Evolutionary conservation across 306 rosid genomes (phyloP).

Genomic region (Vigna nakashimae): DNA sequence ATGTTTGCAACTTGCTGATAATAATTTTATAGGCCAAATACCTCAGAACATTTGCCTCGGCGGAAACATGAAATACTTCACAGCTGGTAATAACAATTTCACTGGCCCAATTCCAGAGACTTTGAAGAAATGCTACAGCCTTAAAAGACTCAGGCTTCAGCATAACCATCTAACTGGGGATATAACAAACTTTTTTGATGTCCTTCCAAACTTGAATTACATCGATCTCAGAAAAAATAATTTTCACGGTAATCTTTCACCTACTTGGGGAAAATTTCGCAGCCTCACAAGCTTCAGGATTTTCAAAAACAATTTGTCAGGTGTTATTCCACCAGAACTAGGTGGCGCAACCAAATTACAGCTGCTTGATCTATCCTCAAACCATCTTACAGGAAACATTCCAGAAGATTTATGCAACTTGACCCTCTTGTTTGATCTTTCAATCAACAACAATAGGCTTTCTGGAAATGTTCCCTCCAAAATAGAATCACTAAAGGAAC

Average conservation of each 20-base stretch:
- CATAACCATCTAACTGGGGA: background rate
- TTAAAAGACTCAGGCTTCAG: background rate
- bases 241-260: background rate
- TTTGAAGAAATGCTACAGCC: background rate
- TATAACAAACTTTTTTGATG: background rate
- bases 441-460: background rate
- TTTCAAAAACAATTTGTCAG: slow-evolving; percentile 11
- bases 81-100: background rate
- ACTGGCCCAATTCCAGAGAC: background rate
- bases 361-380: slow-evolving; percentile 39
- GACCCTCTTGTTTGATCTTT: background rate
- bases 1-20: background rate
- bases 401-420: slow-evolving; percentile 42
- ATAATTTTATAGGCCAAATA: background rate
- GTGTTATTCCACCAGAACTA: slow-evolving; percentile 36
- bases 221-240: background rate
- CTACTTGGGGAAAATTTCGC: background rate
- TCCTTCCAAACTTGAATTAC: background rate
- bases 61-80: background rate
- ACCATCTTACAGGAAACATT: slow-evolving; percentile 41
- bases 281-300: background rate
- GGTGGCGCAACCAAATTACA: slow-evolving; percentile 14
- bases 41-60: background rate
- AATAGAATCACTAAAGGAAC: background rate
- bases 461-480: slow-evolving; percentile 1